Evolutionary conservation across 371 early-diverging fungal genomes (phyloP), one percentile per base, ranked within the genome.

Genomic region (Rhizopus arrhizus): DNA sequence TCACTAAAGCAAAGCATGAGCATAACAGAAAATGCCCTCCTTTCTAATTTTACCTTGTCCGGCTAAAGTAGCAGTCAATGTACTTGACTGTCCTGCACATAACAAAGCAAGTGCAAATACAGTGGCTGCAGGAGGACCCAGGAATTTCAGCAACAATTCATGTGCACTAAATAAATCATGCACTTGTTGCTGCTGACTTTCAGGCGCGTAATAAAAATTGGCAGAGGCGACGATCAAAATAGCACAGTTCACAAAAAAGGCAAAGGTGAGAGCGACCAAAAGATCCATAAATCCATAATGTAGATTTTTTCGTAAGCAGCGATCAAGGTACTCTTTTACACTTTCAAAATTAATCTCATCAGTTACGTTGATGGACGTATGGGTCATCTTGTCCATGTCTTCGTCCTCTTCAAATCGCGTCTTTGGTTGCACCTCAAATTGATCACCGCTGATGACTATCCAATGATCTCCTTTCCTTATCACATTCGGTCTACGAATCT

Each of bases 31-130:
- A 11, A 36, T 36, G 36, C 11, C 9, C 10, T 56, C 16, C 10
- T 31, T 46, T 40, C 12, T 40, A 29, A 16, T 16, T 3, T 56
- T 58, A 64, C 59, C 59, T 72, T 91, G 92, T 9, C 94, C 94
- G 3, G 94, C 92, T 66, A 94, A 66, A 12, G 94, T 94, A 2
- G 91, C 93, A 3, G 94, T 93, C 45, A 94, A 74, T 11, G 93
- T 91, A 31, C 88, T 85, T 7, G 84, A 84, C 67, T 92, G 92
- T 38, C 94, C 94, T 3, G 91, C 81, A 62, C 85, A 76, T 53
- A 94, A 66, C 51, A 94, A 69, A 5, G 90, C 93, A 5, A 91
- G 63, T 1, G 92, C 92, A 81, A 93, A 94, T 6, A 87, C 55
- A 22, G 79, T 69, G 10, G 85, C 90, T 0, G 91, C 89, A 5